These are phyloP conservation scores for Lagerstroemia speciosa DNA, from an alignment of 345 rosid species.

Conservation along the genomic window DNA sequence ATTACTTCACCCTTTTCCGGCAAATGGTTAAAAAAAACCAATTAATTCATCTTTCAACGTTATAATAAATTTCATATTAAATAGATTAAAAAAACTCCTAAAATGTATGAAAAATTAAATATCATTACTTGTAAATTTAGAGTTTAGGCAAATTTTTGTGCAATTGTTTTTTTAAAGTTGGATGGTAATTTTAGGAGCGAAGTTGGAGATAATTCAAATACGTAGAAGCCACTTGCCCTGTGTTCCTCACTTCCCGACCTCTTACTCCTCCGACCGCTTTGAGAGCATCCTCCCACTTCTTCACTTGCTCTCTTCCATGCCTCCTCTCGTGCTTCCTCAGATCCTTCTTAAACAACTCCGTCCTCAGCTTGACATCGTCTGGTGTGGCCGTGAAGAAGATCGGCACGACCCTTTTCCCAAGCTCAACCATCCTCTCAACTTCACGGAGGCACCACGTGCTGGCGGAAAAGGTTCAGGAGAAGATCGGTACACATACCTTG, in stretches of 20 bases:
- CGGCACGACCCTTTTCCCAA: not conserved
- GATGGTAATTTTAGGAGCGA: no score
- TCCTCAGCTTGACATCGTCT: not conserved
- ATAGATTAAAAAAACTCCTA: no score
- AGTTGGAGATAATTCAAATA: no score
- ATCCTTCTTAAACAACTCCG: not conserved
- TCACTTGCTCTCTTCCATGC: not conserved
- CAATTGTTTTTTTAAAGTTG: no score
- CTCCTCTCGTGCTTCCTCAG: not conserved
- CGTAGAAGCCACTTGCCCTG: not conserved
- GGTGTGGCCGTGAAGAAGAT: not conserved
- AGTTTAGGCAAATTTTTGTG: no score
- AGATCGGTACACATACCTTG: constrained; percentile 2
- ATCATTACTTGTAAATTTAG: no score
- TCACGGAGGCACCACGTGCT: constrained; percentile 4
- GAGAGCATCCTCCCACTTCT: constrained; percentile 4
- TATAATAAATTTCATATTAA: no score
- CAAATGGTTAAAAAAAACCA: no score
- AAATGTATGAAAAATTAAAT: no score
- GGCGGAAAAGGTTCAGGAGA: not conserved
- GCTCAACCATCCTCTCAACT: not conserved
- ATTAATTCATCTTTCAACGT: no score
- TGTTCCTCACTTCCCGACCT: not conserved
- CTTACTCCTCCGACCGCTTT: not conserved
- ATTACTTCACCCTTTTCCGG: no score